A percentile compares a stretch with the other conserved stretches of the same genome.
phyloP scores from a whole-genome alignment of 2,329 filamentous ascomycete species.

The Rhexocercosporidium sp. region DNA sequence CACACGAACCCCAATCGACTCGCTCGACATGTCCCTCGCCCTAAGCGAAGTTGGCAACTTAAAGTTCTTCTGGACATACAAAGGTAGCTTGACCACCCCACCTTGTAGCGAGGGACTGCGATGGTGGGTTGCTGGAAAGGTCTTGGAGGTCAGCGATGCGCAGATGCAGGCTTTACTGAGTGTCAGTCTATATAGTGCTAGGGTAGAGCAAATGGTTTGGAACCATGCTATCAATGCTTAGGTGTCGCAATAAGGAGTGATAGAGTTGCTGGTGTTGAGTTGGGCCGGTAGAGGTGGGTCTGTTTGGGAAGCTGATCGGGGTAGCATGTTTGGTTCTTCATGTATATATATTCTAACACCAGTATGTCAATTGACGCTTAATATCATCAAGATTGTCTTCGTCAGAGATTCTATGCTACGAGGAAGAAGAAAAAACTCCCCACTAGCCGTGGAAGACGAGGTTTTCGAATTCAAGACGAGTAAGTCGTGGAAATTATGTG shows the following conservation, averaged over 20 bases:
- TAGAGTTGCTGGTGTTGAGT: background rate
- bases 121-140: constrained; percentile 19
- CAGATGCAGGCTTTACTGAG: constrained; percentile 12
- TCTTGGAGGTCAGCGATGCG: background rate
- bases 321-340: too few relatives aligned
- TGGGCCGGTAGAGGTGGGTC: background rate
- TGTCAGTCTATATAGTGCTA: constrained; percentile 13
- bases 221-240: constrained; percentile 9
- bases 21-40: constrained; percentile 10
- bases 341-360: too few relatives aligned
- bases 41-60: constrained; percentile 12
- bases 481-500: too few relatives aligned
- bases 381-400: too few relatives aligned
- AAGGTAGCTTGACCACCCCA: constrained; percentile 23
- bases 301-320: too few relatives aligned
- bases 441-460: too few relatives aligned
- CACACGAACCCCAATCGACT: background rate
- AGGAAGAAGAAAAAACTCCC: too few relatives aligned
- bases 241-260: background rate
- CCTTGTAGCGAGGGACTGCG: constrained; percentile 17
- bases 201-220: constrained; percentile 13
- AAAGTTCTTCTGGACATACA: constrained; percentile 20
- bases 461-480: too few relatives aligned
- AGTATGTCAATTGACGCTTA: too few relatives aligned
- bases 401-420: too few relatives aligned